Conservation (phyloP, 2,329 filamentous ascomycete species). For the Hypocrella siamensis region DNA sequence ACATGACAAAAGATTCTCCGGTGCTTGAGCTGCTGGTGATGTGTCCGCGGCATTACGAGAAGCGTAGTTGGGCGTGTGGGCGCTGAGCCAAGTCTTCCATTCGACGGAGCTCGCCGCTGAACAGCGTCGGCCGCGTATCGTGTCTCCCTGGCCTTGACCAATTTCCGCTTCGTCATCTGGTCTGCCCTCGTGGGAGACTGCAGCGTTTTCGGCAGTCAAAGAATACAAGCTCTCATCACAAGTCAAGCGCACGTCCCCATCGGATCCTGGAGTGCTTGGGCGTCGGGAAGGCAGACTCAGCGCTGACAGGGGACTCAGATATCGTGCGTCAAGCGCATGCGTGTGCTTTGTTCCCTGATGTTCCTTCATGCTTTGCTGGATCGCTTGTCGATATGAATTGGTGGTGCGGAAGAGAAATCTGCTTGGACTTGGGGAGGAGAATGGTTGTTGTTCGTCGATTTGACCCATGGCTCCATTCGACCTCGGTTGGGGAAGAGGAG, state of each 20-base stretch:
- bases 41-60: slow-evolving; percentile 3
- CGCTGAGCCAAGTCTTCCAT: slow-evolving; percentile 39
- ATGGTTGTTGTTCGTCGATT: slow-evolving; percentile 28
- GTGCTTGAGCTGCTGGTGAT: not conserved
- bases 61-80: slow-evolving; percentile 31
- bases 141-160: not conserved
- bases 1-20: slow-evolving; percentile 1
- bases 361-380: slow-evolving; percentile 29
- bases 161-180: too few species aligned
- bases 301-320: slow-evolving; percentile 23
- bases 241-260: slow-evolving; percentile 18
- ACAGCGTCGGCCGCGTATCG: slow-evolving; percentile 15
- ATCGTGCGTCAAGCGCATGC: slow-evolving; percentile 16
- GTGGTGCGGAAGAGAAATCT: slow-evolving; percentile 35
- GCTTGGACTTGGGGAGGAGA: slow-evolving; percentile 33
- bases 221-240: slow-evolving; percentile 38
- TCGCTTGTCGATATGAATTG: slow-evolving; percentile 38
- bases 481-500: not conserved
- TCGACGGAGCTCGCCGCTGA: slow-evolving; percentile 32
- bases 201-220: slow-evolving; percentile 7
- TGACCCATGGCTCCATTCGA: slow-evolving; percentile 12
- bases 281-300: slow-evolving; percentile 22
- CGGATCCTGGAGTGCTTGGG: slow-evolving; percentile 22
- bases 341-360: slow-evolving; percentile 12
- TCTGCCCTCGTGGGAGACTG: too few species aligned